Conservation (phyloP, 805 yeast species). For the Candida maris region DNA sequence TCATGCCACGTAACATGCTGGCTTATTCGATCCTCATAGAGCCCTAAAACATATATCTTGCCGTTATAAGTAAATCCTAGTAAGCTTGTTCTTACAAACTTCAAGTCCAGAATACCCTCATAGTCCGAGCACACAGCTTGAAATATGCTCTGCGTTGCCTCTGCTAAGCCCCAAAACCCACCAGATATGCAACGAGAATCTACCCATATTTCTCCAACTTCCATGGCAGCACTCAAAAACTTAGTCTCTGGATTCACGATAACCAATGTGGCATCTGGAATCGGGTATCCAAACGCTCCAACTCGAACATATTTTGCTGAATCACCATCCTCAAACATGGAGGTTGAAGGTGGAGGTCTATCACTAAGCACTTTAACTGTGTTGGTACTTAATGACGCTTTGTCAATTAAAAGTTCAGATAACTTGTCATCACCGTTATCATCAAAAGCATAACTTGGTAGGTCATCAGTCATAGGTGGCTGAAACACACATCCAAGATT, state of each 20-base stretch:
- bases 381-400: constrained; percentile 68
- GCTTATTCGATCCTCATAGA: constrained; percentile 86
- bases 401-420: constrained; percentile 68
- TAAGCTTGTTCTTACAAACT: constrained; percentile 84
- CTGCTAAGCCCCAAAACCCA: constrained; percentile 74
- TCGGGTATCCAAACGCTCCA: constrained; percentile 90
- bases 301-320: constrained; percentile 58
- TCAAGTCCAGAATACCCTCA: constrained; percentile 65
- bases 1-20: constrained; percentile 71
- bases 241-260: constrained; percentile 92
- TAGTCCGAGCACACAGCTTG: constrained; percentile 78
- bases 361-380: constrained; percentile 63
- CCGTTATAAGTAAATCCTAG: constrained; percentile 88
- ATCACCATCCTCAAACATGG: constrained; percentile 34
- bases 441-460: constrained; percentile 28
- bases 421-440: constrained; percentile 37
- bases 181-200: constrained; percentile 89
- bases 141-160: constrained; percentile 69
- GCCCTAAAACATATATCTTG: constrained; percentile 80
- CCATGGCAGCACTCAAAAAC: constrained; percentile 65
- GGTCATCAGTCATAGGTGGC: constrained; percentile 36
- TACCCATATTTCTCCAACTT: constrained; percentile 97
- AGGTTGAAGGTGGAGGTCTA: constrained; percentile 52
- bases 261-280: constrained; percentile 92
- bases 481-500: constrained; percentile 50